These are phyloP conservation scores for Fusarium siculi DNA, from an alignment of 2,329 filamentous ascomycete species.

Conservation along the genomic window DNA sequence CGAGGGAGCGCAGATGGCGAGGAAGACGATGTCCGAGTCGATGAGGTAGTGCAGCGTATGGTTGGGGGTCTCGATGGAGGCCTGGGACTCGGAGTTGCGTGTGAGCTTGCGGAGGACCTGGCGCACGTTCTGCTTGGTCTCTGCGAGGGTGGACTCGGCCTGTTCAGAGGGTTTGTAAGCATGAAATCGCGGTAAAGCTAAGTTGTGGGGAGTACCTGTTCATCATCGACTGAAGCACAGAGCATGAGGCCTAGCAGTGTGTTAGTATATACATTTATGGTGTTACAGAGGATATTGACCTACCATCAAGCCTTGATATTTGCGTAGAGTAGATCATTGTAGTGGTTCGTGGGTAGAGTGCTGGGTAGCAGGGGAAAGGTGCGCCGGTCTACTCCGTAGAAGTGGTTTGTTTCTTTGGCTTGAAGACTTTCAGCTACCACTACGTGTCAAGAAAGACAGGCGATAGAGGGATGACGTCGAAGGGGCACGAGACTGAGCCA, in stretches of 20 bases:
- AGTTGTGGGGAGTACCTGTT: slow-evolving; percentile 66
- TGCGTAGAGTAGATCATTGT: slow-evolving; percentile 90
- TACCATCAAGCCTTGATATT: slow-evolving; percentile 92
- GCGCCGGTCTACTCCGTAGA: background rate
- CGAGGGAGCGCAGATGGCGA: slow-evolving; percentile 91
- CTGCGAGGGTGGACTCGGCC: slow-evolving; percentile 79
- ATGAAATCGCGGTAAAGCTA: background rate
- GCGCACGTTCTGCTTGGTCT: slow-evolving; percentile 92
- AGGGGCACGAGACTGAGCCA: slow-evolving; percentile 14
- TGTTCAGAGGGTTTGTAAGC: slow-evolving; percentile 22
- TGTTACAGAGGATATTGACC: too few species aligned
- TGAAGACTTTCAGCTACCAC: slow-evolving; percentile 13
- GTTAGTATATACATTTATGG: slow-evolving; percentile 26
- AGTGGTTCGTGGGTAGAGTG: background rate
- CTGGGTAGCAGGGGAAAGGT: background rate
- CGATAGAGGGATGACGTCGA: slow-evolving; percentile 28
- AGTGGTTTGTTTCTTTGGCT: slow-evolving; percentile 22
- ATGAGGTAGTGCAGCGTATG: slow-evolving; percentile 94
- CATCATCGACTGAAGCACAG: slow-evolving; percentile 93
- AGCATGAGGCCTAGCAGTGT: slow-evolving; percentile 81
- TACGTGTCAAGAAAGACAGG: slow-evolving; percentile 44
- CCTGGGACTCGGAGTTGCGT: slow-evolving; percentile 89
- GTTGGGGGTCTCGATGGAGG: slow-evolving; percentile 85
- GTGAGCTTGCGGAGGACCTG: slow-evolving; percentile 89
- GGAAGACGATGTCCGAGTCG: slow-evolving; percentile 83